Evolutionary conservation across 306 rosid genomes (phyloP).

Genomic region (Hippophae gyantsensis): DNA sequence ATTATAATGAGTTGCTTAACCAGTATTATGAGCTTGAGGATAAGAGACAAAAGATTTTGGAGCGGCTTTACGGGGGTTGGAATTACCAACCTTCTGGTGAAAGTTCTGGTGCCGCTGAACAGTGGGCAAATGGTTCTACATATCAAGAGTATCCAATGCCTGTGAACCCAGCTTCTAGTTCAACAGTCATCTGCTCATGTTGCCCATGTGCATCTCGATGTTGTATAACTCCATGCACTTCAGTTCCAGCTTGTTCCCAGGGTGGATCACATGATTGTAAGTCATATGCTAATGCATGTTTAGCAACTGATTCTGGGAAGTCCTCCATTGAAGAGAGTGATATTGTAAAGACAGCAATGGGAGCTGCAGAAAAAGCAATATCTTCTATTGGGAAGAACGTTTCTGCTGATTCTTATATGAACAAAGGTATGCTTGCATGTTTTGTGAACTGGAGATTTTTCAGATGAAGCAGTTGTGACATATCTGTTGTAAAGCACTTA

Average conservation of each 20-base stretch:
- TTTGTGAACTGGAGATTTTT: slow-evolving; percentile 8
- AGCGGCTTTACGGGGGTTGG: slow-evolving; percentile 56
- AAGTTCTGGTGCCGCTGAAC: slow-evolving; percentile 25
- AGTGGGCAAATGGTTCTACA: slow-evolving; percentile 22
- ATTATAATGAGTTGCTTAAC: slow-evolving; percentile 48
- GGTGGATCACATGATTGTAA: slow-evolving; percentile 33
- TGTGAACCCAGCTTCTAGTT: slow-evolving; percentile 32
- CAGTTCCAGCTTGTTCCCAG: slow-evolving; percentile 30
- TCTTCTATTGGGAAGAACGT: slow-evolving; percentile 36
- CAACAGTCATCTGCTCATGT: slow-evolving; percentile 38
- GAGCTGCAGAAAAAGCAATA: slow-evolving; percentile 66
- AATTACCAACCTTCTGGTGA: slow-evolving; percentile 37
- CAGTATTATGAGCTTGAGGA: slow-evolving; percentile 78
- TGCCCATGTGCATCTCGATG: slow-evolving; percentile 43
- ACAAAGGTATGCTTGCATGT: slow-evolving; percentile 42
- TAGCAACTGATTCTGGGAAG: slow-evolving; percentile 27
- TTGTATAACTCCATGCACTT: slow-evolving; percentile 23
- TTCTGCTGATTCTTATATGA: slow-evolving; percentile 33
- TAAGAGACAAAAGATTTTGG: slow-evolving; percentile 58
- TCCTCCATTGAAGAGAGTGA: slow-evolving; percentile 30
- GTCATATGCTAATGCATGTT: slow-evolving; percentile 24
- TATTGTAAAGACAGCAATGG: slow-evolving; percentile 51
- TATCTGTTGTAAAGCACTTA: not conserved
- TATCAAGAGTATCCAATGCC: slow-evolving; percentile 30
- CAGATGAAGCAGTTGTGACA: slow-evolving; percentile 5